A percentile compares a stretch with the other conserved stretches of the same genome.
phyloP scores from a whole-genome alignment of 2,329 filamentous ascomycete species.

The Triangularia setosa region DNA sequence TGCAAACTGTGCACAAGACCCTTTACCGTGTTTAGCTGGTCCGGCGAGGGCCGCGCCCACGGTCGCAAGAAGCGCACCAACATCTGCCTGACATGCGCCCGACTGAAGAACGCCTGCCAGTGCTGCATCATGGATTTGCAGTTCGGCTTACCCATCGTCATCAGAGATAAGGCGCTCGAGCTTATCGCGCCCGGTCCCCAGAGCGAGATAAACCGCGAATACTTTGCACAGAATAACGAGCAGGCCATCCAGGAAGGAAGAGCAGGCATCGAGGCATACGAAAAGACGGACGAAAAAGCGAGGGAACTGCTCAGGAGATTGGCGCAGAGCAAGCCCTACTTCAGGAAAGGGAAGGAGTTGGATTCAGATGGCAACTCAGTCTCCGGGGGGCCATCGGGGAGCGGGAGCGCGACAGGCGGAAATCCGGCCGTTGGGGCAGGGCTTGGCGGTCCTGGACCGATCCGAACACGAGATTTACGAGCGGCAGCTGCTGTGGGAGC shows the following conservation, averaged over 20 bases:
- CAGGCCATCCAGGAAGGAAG: constrained; percentile 89
- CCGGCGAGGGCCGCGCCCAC: constrained; percentile 73
- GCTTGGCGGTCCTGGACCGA: constrained; percentile 65
- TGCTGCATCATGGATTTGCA: constrained; percentile 97
- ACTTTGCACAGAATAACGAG: constrained; percentile 97
- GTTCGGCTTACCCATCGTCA: constrained; percentile 90
- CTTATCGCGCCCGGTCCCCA: constrained; percentile 94
- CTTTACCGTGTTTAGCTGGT: constrained; percentile 95
- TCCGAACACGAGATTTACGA: constrained; percentile 67
- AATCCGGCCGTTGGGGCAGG: constrained; percentile 53
- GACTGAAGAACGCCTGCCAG: constrained; percentile 98
- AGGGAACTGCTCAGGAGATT: constrained; percentile 79
- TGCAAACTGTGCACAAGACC: constrained; percentile 88
- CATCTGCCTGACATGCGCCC: constrained; percentile 93
- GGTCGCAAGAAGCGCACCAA: constrained; percentile 89
- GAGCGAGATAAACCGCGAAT: constrained; percentile 92
- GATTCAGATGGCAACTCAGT: constrained; percentile 52
- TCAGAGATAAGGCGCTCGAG: constrained; percentile 93
- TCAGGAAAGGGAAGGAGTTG: constrained; percentile 77
- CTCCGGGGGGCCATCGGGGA: constrained; percentile 32
- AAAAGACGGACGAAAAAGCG: constrained; percentile 96
- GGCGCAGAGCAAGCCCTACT: constrained; percentile 92
- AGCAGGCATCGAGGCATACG: constrained; percentile 82
- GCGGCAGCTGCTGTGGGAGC: constrained; percentile 50
- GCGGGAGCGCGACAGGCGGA: constrained; percentile 37